Conservation (phyloP, 306 rosid genomes). For the Dicorynia guianensis region DNA sequence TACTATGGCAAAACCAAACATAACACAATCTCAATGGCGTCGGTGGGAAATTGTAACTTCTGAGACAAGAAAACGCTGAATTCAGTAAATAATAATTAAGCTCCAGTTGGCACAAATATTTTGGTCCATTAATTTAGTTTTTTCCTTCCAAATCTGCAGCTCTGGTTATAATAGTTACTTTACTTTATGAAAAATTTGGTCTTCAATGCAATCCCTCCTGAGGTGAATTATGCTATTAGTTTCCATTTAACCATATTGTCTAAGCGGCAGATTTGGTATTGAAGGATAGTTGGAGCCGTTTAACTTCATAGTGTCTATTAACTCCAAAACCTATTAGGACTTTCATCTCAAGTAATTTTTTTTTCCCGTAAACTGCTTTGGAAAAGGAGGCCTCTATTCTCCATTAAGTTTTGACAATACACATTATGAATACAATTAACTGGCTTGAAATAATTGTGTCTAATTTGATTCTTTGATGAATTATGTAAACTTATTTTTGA, state of each 20-base stretch:
- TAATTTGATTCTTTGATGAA: neutral
- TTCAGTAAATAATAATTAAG: neutral
- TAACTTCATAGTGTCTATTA: neutral
- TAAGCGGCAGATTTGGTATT: neutral
- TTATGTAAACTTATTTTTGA: constrained; percentile 3
- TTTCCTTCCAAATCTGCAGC: neutral
- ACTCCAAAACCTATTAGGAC: neutral
- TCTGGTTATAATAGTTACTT: neutral
- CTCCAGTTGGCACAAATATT: neutral
- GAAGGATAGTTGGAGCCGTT: neutral
- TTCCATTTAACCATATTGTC: neutral
- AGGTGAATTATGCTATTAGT: neutral
- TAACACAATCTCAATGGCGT: neutral
- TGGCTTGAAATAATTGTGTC: neutral
- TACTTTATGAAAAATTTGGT: neutral
- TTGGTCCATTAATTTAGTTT: neutral
- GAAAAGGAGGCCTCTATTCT: neutral
- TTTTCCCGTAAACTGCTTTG: constrained; percentile 2
- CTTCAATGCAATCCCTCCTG: neutral
- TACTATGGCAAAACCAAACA: neutral
- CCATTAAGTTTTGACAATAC: neutral
- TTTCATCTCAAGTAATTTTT: neutral
- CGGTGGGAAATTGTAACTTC: neutral
- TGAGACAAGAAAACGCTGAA: neutral
- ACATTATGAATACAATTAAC: constrained; percentile 7